Conservation (phyloP, 1,284 basidiomycete species). For the Papiliotrema nemorosa region DNA sequence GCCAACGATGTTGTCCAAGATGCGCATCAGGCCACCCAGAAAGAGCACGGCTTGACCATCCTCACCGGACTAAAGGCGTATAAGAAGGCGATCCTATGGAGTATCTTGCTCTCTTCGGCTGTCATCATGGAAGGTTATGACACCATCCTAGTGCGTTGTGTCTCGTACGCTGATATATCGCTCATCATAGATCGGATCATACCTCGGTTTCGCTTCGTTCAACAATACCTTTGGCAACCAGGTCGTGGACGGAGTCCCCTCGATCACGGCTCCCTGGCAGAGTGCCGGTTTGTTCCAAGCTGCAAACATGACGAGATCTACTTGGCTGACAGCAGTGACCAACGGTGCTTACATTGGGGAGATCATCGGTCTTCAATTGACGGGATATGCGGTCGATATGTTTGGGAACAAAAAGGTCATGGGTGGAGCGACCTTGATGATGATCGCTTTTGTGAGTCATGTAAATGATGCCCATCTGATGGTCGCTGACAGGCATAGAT, state of each 20-base stretch:
- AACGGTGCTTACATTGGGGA: conserved; percentile 50
- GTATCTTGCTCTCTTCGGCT: conserved; percentile 46
- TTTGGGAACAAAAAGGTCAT: conserved; percentile 44
- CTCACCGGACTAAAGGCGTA: conserved; percentile 44
- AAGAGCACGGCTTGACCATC: conserved; percentile 47
- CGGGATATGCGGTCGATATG: conserved; percentile 48
- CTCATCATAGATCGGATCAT: conserved; percentile 12
- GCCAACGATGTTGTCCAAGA: conserved; percentile 6
- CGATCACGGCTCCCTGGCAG: conserved; percentile 44
- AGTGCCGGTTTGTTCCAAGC: conserved; percentile 15
- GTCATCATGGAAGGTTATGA: conserved; percentile 53
- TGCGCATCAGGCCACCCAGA: conserved; percentile 16
- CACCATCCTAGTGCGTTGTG: conserved; percentile 23
- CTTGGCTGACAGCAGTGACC: conserved; percentile 53
- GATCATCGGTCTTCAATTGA: conserved; percentile 50
- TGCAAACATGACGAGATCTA: conserved; percentile 39
- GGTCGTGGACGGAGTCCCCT: conserved; percentile 34
- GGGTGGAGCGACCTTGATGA: conserved; percentile 23
- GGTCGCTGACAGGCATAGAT: conserved; percentile 27
- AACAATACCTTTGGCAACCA: conserved; percentile 18
- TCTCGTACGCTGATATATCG: too few species aligned
- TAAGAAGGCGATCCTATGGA: conserved; percentile 52
- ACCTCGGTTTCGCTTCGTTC: conserved; percentile 9
- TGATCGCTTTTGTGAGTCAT: conserved; percentile 38
- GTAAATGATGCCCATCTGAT: conserved; percentile 34